phyloP scores from a whole-genome alignment of 2,329 filamentous ascomycete species.

The Dryadomyces quercivorus region DNA sequence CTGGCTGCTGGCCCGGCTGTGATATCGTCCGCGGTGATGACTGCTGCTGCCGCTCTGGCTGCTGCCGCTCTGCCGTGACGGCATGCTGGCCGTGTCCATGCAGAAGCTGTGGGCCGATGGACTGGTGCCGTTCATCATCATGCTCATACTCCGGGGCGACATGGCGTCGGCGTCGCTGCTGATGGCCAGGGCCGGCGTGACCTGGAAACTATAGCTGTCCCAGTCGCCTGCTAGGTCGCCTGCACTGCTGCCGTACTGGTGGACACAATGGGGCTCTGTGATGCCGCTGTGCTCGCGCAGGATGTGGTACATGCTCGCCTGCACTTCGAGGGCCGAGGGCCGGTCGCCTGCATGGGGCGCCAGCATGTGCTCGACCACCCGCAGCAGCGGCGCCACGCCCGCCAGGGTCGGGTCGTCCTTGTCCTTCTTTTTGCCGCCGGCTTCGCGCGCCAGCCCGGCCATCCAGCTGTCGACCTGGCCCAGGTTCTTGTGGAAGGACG shows the following conservation, averaged over 20 bases:
- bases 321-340: slow-evolving; percentile 39
- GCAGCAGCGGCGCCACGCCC: slow-evolving; percentile 39
- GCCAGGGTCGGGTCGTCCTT: slow-evolving; percentile 30
- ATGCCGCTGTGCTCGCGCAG: slow-evolving; percentile 35
- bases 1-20: slow-evolving; percentile 13
- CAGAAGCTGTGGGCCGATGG: slow-evolving; percentile 6
- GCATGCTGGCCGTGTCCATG: slow-evolving; percentile 4
- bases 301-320: slow-evolving; percentile 39
- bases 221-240: slow-evolving; percentile 8
- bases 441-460: slow-evolving; percentile 45
- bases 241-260: slow-evolving; percentile 25
- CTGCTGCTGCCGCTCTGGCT: neutral
- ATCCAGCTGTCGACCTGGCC: slow-evolving; percentile 61
- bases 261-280: slow-evolving; percentile 40
- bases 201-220: slow-evolving; percentile 16
- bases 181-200: neutral
- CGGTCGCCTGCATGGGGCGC: slow-evolving; percentile 36
- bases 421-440: slow-evolving; percentile 18
- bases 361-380: slow-evolving; percentile 42
- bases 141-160: neutral
- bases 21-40: slow-evolving; percentile 9
- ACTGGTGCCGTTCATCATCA: neutral
- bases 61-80: neutral
- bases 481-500: slow-evolving; percentile 61
- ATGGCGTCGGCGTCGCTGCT: neutral